Evolutionary conservation across 352 stramenopile genomes (phyloP), one percentile per base, ranked within the genome.

Genomic region (Pythium folliculosum): DNA sequence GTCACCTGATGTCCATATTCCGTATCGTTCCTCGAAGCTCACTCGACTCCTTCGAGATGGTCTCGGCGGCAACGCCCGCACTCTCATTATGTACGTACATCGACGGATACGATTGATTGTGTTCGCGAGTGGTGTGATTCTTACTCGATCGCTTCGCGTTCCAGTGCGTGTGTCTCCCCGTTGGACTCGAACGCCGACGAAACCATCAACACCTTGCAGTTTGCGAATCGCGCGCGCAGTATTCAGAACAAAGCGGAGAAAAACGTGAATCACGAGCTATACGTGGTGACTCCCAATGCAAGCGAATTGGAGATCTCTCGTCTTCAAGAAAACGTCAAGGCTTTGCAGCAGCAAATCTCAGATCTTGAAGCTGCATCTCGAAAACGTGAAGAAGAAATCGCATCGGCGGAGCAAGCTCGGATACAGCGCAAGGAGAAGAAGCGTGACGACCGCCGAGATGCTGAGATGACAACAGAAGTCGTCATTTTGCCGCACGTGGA

Each of bases 221-320:
- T 92, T 37, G 86, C 84, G 16, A 90, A 92, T 49, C 77, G 86
- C 27, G 84, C 79, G 10, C 71, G 82, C 1, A 88, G 81, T 57
- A 92, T 92, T 55, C 81, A 92, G 50, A 94, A 92, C 73, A 91
- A 91, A 54, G 80, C 75, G 0, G 73, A 82, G 35, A 88, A 88
- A 55, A 90, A 89, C 56, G n/a, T 59, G 23, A 22, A 55, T 19
- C 23, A 35, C n/a, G 52, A 66, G 16, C 16, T 50, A 2, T 21
- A 63, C 6, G 57, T 52, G 5, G 40, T 69, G 6, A 61, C 52
- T 3, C 43, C 47, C 1, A 73, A 45, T 37, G 59, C 77, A 30
- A 81, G 49, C 10, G 68, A 87, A 16, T 52, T 83, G 35, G 77
- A 88, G 64, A 77, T 89, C 57, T 62, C 59, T 27, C 52, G 56